Evolutionary conservation across 805 yeast species (phyloP), one percentile per base, ranked within the genome.

Genomic region (Candida easanensis): DNA sequence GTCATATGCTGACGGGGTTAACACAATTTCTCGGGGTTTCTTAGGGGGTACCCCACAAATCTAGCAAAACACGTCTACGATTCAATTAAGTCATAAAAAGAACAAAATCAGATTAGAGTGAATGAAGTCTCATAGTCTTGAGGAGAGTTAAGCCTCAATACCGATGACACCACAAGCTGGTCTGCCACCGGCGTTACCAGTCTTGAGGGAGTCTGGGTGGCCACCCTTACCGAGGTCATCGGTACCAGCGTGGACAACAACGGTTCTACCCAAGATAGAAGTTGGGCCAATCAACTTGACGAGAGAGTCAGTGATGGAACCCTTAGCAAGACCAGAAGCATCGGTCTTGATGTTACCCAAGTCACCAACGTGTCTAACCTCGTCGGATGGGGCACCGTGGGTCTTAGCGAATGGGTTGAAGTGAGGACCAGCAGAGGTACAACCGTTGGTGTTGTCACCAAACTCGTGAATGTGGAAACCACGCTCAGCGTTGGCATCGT

Each of bases 131-230:
- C n/a, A n/a, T n/a, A n/a, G n/a, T n/a, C n/a, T n/a, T n/a, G n/a
- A n/a, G n/a, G 31, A 7, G 16, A 33, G 15, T 46, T 38, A 48
- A 38, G 52, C 51, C 40, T 48, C 46, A 15, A 48, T 33, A 43
- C 97, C 97, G 74, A 90, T 89, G 63, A 90, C 97, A 75, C 98
- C 98, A 75, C 98, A 90, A 52, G 98, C 98, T 57, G 93, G 87
- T 82, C 98, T 89, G 56, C 84, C 90, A 68, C 98, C 98, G 48
- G 98, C 97, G 64, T 90, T 88, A 75, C 97, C 97, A 56, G 97
- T 89, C 75, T 84, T 88, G 72, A 85, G 78, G 52, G 96, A 86
- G 69, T 88, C 96, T 48, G 86, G 82, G 64, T 82, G 81, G 50
- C 89, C 95, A 69, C 97, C 96, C 76, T 86, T 84, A 67, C 97